Conservation (phyloP, 495 filamentous ascomycete species). For the Penicillium robsamsonii region DNA sequence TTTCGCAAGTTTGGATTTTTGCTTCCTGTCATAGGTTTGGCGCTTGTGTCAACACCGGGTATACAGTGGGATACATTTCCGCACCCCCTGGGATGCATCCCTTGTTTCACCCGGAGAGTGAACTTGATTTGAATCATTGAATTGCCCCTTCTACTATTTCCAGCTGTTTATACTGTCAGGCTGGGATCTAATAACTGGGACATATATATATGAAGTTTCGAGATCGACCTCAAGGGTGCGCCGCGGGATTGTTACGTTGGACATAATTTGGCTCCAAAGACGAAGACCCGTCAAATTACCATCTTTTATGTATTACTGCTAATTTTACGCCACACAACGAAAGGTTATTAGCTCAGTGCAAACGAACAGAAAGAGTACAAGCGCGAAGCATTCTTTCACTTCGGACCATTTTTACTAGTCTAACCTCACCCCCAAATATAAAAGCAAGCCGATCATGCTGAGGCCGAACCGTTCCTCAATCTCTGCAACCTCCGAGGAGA, state of each 20-base stretch:
- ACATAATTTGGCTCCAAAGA: neutral
- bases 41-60: constrained; percentile 30
- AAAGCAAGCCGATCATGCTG: neutral
- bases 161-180: constrained; percentile 18
- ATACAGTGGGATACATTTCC: constrained; percentile 49
- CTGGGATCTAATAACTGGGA: constrained; percentile 32
- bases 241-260: neutral
- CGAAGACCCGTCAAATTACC: no score
- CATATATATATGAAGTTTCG: constrained; percentile 26
- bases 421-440: neutral
- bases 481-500: neutral
- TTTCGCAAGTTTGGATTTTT: neutral
- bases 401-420: neutral
- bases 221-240: neutral
- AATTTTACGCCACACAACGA: neutral
- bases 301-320: no score
- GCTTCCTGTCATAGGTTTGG: neutral
- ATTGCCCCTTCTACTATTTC: constrained; percentile 33
- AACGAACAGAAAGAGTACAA: neutral
- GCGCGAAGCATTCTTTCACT: neutral
- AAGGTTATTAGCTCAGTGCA: neutral
- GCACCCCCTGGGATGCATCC: constrained; percentile 43
- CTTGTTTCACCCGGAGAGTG: constrained; percentile 53
- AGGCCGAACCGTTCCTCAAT: neutral
- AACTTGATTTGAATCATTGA: constrained; percentile 1